Base-by-base conservation (phyloP, 352 stramenopile species). In the Stephanocyclus meneghinianus region DNA sequence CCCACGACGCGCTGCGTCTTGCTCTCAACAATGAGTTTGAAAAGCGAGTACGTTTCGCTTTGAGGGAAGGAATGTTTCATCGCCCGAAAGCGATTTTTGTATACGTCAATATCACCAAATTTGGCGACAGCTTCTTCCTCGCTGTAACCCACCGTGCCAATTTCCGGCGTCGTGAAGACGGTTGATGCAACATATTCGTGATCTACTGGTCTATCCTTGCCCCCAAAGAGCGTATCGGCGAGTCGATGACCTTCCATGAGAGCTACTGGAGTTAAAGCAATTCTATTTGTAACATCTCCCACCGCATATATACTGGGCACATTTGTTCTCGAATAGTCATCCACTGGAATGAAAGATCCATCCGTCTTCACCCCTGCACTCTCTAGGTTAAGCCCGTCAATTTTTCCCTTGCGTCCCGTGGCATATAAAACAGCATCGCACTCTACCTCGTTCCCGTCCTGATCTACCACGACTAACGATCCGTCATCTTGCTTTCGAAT, bases 111-210 rank as follows among this genome's bases (percentile, higher is more conserved):
- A 71, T 95, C 88, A 44, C 94, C 92, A 76, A 92, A 98, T 78
- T 96, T 94, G 13, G 87, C 89, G 8, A 92, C 82, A 4, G 96
- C 96, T 71, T 97, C 87, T 16, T 94, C 91, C 81, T 98, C 95
- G 13, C 94, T 97, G 85, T 96, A 96, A 40, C 96, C 96, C 40
- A 97, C 91, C 32, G 94, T 97, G 65, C 93, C 95, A 71, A 98
- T 96, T 64, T 95, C 94, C 32, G 95, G 95, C 78, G 96, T 95
- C 60, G 93, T 95, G 85, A 98, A 98, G 18, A 98, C 95, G 0
- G 97, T 96, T 6, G 95, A 97, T 2, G 81, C 76, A 1, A 90
- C 86, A 69, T 79, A 85, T 51, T 88, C 73, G 51, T 92, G 81
- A 62, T 88, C 85, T 10, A 86, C 76, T 13, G 68, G 74, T 51